Conservation (phyloP, 2,329 filamentous ascomycete genomes). For the Sporothrix globosa region DNA sequence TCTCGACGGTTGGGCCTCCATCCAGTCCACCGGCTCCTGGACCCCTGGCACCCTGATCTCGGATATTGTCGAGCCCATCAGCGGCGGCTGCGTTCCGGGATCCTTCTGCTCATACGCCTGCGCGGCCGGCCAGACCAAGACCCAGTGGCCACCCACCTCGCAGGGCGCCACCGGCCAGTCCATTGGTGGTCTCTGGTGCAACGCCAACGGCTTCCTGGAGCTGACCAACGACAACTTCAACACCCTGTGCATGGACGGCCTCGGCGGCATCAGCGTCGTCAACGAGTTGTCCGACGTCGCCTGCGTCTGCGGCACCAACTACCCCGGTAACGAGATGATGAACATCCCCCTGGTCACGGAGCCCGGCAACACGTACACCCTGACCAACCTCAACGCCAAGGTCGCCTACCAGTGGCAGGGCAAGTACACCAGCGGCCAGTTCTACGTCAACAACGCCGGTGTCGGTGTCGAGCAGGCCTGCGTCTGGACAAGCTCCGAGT, state of each 20-base stretch:
- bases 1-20: constrained; percentile 75
- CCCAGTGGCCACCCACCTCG: constrained; percentile 74
- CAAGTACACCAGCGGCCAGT: constrained; percentile 82
- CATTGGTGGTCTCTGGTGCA: constrained; percentile 84
- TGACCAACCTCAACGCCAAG: constrained; percentile 75
- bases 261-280: constrained; percentile 69
- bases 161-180: constrained; percentile 84
- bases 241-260: constrained; percentile 75
- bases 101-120: constrained; percentile 92
- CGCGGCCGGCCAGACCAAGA: constrained; percentile 87
- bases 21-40: constrained; percentile 65
- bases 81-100: constrained; percentile 63
- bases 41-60: constrained; percentile 59
- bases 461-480: constrained; percentile 69
- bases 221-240: constrained; percentile 70
- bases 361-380: constrained; percentile 60
- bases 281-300: constrained; percentile 72
- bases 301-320: constrained; percentile 90
- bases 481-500: constrained; percentile 64
- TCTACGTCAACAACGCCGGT: constrained; percentile 91
- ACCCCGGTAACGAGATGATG: constrained; percentile 90
- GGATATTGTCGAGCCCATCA: constrained; percentile 66
- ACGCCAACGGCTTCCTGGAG: constrained; percentile 70
- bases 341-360: constrained; percentile 71
- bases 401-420: constrained; percentile 79